Conservation (phyloP, 306 rosid genomes). For the Cucurbita maxima region DNA sequence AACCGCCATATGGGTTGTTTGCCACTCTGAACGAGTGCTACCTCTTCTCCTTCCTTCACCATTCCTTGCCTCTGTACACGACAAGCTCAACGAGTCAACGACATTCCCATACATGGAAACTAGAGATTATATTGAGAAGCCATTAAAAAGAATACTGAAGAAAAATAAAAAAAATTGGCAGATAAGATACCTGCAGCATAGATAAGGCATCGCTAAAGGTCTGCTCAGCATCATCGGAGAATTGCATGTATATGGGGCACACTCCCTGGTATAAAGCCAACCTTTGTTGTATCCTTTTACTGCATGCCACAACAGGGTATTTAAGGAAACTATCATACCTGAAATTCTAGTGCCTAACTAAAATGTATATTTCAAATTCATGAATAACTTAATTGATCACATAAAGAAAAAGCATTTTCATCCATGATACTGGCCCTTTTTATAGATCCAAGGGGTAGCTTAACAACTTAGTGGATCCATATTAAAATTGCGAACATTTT, state of each 20-base stretch:
- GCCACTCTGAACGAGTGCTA: slow-evolving; percentile 92
- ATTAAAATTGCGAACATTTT: not conserved
- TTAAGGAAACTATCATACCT: not conserved
- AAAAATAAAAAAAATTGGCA: not conserved
- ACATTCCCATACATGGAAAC: not conserved
- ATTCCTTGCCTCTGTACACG: slow-evolving; percentile 67
- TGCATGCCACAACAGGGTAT: slow-evolving; percentile 14
- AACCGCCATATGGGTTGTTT: slow-evolving; percentile 98
- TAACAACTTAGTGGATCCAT: not conserved
- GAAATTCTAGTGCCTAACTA: not conserved
- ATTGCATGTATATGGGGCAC: slow-evolving; percentile 74
- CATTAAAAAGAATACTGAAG: not conserved
- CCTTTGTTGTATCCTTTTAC: slow-evolving; percentile 74
- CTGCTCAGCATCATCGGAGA: slow-evolving; percentile 66
- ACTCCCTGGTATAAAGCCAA: slow-evolving; percentile 90
- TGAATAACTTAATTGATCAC: not conserved
- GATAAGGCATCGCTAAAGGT: slow-evolving; percentile 52
- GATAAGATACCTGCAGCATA: slow-evolving; percentile 40
- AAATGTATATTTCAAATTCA: not conserved
- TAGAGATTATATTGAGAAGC: not conserved
- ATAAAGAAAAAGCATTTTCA: not conserved
- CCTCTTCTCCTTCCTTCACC: slow-evolving; percentile 95
- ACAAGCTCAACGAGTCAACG: not conserved
- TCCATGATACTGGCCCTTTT: not conserved
- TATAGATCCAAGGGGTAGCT: not conserved